Conservation (phyloP, 129 eudicot species). For the Glebionis coronaria region DNA sequence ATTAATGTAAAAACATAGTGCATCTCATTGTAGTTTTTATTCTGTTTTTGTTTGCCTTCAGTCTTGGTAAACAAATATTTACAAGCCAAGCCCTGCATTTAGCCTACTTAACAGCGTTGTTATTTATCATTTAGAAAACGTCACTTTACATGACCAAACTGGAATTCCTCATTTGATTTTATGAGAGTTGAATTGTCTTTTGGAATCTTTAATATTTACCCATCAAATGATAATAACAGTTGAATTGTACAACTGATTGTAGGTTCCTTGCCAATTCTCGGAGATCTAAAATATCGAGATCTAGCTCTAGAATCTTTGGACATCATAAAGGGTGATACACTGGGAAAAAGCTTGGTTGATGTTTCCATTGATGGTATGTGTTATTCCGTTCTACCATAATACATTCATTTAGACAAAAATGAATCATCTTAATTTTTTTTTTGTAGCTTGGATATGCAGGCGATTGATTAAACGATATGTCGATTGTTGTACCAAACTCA, state of each 20-base stretch:
- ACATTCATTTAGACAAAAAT: no score
- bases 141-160: no score
- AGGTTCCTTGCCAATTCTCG: slow-evolving; percentile 80
- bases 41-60: no score
- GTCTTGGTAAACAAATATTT: no score
- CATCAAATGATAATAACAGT: neutral
- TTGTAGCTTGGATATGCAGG: slow-evolving; percentile 73
- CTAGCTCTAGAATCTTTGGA: slow-evolving; percentile 48
- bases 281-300: slow-evolving; percentile 47
- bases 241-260: slow-evolving; percentile 4
- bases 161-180: no score
- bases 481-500: slow-evolving; percentile 65
- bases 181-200: no score
- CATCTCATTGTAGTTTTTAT: no score
- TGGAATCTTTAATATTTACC: neutral
- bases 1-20: no score
- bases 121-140: no score
- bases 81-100: no score
- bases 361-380: slow-evolving; percentile 61
- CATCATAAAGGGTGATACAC: slow-evolving; percentile 32
- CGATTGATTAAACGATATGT: slow-evolving; percentile 69
- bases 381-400: neutral
- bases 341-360: slow-evolving; percentile 61
- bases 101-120: no score
- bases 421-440: neutral